Evolutionary conservation across 139 green algal genomes (phyloP), one percentile per base, ranked within the genome.

Genomic region (Tetraselmis chui): DNA sequence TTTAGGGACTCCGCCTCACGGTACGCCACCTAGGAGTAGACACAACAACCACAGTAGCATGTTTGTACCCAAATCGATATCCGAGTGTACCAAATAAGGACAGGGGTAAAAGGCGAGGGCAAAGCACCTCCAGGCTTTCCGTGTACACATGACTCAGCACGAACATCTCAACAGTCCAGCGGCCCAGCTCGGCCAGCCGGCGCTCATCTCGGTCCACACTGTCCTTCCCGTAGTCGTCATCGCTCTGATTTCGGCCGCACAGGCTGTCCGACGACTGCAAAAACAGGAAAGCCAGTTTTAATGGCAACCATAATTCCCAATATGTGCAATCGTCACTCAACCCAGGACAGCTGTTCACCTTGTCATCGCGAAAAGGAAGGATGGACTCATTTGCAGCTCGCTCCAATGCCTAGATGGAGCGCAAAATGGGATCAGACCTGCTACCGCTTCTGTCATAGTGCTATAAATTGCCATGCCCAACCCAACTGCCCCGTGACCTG

Each of bases 161-260:
- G 86, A 91, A 97, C 90, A 98, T 96, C 89, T 99, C 96, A 79
- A 99, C 89, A 0, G 92, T 95, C 27, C 86, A 86, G 11, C 92
- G 88, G 0, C 95, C 96, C 76, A 99, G 91, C 87, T 98, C 94
- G 0, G 92, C 92, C 76, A 99, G 88, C 24, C 95, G 89, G 84
- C 88, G 86, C 92, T 99, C 96, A 74, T 99, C 96, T 22, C 94
- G 89, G 86, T 98, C 93, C 28, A 95, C 89, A 0, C 76, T 87
- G 83, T 97, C 95, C n/a, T 89, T 88, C 75, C 81, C 85, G 76
- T 80, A 87, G 30, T 90, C 87, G 67, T 90, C 87, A 2, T 76
- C 31, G 26, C 93, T 92, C 78, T 94, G 80, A 18, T 67, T 67
- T 5, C 45, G 45, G 45, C 45, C 74, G 74, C 26, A 29, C 74